Conservation (phyloP, 208 protist species). For the Crithidia bombi region DNA sequence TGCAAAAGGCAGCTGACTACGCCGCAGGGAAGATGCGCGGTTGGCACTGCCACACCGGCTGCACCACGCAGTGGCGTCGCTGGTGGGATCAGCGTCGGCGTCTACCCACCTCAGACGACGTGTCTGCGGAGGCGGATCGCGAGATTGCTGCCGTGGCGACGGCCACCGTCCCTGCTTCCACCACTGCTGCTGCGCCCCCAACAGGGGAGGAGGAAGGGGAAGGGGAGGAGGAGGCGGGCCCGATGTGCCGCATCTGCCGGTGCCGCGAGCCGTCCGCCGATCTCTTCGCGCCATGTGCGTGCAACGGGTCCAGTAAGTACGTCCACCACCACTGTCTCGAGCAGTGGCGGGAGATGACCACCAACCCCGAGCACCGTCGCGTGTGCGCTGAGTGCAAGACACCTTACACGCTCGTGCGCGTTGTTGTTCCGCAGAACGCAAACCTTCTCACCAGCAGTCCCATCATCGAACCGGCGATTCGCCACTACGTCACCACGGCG, state of each 20-base stretch:
- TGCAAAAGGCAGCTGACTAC: not conserved
- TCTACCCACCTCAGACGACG: constrained; percentile 14
- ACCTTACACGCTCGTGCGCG: constrained; percentile 32
- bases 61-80: constrained; percentile 3
- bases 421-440: constrained; percentile 21
- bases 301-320: constrained; percentile 35
- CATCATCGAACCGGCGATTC: constrained; percentile 32
- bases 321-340: constrained; percentile 36
- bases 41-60: not conserved
- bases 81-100: constrained; percentile 12
- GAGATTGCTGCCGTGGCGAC: constrained; percentile 18
- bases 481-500: constrained; percentile 18
- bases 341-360: constrained; percentile 37
- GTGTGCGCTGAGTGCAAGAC: constrained; percentile 41
- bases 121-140: constrained; percentile 8
- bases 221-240: constrained; percentile 26
- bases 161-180: not conserved
- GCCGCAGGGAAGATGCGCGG: not conserved
- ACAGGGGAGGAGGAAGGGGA: not conserved
- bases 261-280: constrained; percentile 24
- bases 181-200: not conserved
- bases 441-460: constrained; percentile 28
- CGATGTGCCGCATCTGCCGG: constrained; percentile 36
- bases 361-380: constrained; percentile 34
- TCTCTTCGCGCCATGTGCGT: constrained; percentile 36